Evolutionary conservation across 176 grass and related monocot species (phyloP).

Genomic region (Typha latifolia): DNA sequence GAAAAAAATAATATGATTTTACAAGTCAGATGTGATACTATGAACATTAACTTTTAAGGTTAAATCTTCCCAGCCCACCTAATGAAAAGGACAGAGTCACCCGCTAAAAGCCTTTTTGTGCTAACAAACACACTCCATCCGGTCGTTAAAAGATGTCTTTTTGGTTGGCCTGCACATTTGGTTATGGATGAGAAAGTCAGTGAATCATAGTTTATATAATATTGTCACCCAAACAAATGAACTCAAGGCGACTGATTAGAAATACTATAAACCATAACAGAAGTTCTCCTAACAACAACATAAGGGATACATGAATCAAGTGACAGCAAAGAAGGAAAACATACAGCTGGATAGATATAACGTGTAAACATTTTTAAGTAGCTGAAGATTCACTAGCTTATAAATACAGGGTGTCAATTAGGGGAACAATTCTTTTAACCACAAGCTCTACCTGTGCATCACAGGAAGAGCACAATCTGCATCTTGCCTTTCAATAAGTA

Average conservation of each 20-base stretch:
- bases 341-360: too few relatives aligned
- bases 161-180: slow-evolving; percentile 84
- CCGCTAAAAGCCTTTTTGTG: slow-evolving; percentile 78
- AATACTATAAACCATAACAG: neutral
- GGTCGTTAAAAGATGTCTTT: slow-evolving; percentile 92
- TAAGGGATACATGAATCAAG: too few relatives aligned
- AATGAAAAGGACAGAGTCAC: slow-evolving; percentile 95
- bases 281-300: too few relatives aligned
- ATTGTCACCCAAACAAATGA: neutral
- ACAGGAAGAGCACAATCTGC: neutral
- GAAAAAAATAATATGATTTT: slow-evolving; percentile 21
- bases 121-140: slow-evolving; percentile 97
- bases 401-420: too few relatives aligned
- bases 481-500: neutral
- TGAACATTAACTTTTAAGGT: neutral
- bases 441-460: neutral
- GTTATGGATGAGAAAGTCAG: slow-evolving; percentile 17
- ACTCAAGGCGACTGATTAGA: neutral
- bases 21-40: neutral
- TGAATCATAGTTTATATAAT: neutral
- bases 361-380: too few relatives aligned
- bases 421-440: too few relatives aligned
- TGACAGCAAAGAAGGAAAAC: too few relatives aligned
- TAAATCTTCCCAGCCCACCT: slow-evolving; percentile 34
- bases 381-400: too few relatives aligned